A percentile compares a stretch with the other conserved stretches of the same genome.
Evolutionary conservation across 2,329 filamentous ascomycete species (phyloP).

Genomic region (Ampelomyces quisqualis): DNA sequence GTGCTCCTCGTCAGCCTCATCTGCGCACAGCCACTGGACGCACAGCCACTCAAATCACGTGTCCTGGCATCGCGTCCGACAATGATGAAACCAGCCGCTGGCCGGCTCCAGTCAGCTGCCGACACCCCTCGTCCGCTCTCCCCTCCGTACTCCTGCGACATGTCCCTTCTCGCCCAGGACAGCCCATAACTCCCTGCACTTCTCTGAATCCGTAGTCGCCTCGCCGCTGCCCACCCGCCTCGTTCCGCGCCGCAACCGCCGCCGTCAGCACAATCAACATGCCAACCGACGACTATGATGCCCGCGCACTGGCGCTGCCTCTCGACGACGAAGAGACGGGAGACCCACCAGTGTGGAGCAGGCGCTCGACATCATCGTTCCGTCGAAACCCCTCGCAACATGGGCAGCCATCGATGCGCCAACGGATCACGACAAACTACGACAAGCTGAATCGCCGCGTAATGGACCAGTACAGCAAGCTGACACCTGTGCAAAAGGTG

Average conservation of each 20-base stretch:
- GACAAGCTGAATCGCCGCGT: conserved; percentile 50
- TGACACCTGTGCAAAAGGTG: conserved; percentile 63
- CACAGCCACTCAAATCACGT: too few species aligned
- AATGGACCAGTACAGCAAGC: conserved; percentile 54
- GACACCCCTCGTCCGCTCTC: conserved; percentile 1
- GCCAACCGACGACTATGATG: conserved; percentile 51
- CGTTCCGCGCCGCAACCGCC: conserved; percentile 19
- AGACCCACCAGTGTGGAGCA: conserved; percentile 55
- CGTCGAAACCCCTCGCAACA: conserved; percentile 44
- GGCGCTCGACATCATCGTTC: conserved; percentile 44
- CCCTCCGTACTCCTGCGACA: conserved; percentile 7
- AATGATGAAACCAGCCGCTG: conserved; percentile 24
- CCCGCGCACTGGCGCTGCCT: conserved; percentile 56
- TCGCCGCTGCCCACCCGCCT: too few species aligned
- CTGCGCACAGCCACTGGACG: too few species aligned
- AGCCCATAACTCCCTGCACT: conserved; percentile 7
- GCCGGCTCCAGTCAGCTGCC: conserved; percentile 16
- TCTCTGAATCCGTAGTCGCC: not conserved
- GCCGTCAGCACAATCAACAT: conserved; percentile 26
- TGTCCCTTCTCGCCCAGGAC: conserved; percentile 8
- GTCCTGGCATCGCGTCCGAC: not conserved
- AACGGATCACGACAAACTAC: conserved; percentile 47
- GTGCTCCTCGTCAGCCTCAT: too few species aligned
- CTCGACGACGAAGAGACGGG: conserved; percentile 52
- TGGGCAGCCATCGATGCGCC: conserved; percentile 34